Evolutionary conservation across 257 asterid genomes (phyloP).

Genomic region (Petrea volubilis): DNA sequence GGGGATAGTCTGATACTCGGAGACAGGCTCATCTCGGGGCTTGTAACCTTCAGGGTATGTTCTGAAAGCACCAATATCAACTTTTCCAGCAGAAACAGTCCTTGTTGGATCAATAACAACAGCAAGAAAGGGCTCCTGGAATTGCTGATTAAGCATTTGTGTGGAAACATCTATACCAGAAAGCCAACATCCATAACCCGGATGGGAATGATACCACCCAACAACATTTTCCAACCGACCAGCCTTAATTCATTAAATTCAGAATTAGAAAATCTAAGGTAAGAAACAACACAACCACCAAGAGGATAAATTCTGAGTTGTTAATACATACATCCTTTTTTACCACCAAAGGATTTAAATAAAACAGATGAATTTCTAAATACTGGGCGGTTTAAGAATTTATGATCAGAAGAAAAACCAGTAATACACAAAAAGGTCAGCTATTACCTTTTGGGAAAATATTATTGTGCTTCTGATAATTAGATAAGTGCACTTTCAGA

Average conservation of each 20-base stretch:
- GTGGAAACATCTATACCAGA: slow-evolving; percentile 97
- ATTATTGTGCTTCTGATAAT: not conserved
- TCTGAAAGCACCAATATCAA: slow-evolving; percentile 96
- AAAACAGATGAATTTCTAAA: not conserved
- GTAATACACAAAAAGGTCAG: not conserved
- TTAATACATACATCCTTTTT: not conserved
- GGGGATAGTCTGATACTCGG: slow-evolving; percentile 98
- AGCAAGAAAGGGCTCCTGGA: slow-evolving; percentile 94
- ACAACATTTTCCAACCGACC: slow-evolving; percentile 94
- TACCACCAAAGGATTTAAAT: not conserved
- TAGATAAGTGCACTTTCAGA: not conserved
- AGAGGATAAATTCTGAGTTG: not conserved
- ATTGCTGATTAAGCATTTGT: slow-evolving; percentile 96
- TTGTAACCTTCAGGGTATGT: slow-evolving; percentile 96
- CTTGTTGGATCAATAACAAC: slow-evolving; percentile 99
- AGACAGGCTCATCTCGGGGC: slow-evolving; percentile 92
- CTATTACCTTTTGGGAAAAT: not conserved
- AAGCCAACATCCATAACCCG: slow-evolving; percentile 99
- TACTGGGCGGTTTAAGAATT: not conserved
- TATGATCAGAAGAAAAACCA: not conserved
- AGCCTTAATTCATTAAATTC: slow-evolving; percentile 46
- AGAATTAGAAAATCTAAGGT: not conserved
- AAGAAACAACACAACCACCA: not conserved
- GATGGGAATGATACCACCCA: slow-evolving; percentile 99
- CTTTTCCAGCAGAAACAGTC: slow-evolving; percentile 98